Percentiles rank a stretch among this genome's conserved stretches.
Conservation (phyloP, 176 grass and related monocot genomes). For the Hordeum vulgare region MorexV3_pseudomolecules_assembly NC_058520.1:609731698-609732197, state of each 20-base stretch:
- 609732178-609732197: background rate
- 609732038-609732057: slow-evolving; percentile 85
- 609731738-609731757: background rate
- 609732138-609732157: background rate
- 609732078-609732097: background rate
- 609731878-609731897: background rate
- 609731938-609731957: slow-evolving; percentile 66
- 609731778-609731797: background rate
- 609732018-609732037: slow-evolving; percentile 98
- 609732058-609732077: slow-evolving; percentile 87
- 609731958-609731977: slow-evolving; percentile 96
- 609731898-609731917: slow-evolving; percentile 2
- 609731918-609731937: background rate
- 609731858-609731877: background rate
- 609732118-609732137: background rate
- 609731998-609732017: slow-evolving; percentile 74
- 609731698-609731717: background rate
- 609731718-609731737: background rate
- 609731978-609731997: slow-evolving; percentile 85
- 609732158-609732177: slow-evolving; percentile 1
- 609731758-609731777: background rate
- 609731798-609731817: background rate
- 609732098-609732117: background rate
- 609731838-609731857: background rate
- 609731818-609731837: background rate